These are phyloP conservation scores for Phytopythium montanum DNA, from an alignment of 352 stramenopile genomes.

Conservation along the genomic window DNA sequence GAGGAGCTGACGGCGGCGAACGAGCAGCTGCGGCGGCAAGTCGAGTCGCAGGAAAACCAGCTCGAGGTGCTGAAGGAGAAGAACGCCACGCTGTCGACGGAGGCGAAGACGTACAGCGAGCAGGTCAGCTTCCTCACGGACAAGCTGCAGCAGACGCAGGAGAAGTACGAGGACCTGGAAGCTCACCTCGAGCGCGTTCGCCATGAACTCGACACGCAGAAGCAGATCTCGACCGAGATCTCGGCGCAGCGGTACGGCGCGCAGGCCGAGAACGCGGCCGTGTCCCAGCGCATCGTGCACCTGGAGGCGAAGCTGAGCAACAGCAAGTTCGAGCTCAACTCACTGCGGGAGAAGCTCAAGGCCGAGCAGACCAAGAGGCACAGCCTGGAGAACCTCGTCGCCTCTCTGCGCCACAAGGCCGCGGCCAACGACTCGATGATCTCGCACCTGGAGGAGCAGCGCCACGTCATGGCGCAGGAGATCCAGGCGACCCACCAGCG, in stretches of 20 bases:
- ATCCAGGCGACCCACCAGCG: conserved; percentile 57
- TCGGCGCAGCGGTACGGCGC: conserved; percentile 73
- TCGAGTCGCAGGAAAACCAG: conserved; percentile 54
- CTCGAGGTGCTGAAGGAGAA: conserved; percentile 45
- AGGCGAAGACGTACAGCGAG: conserved; percentile 64
- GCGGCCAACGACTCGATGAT: conserved; percentile 61
- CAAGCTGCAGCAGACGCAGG: conserved; percentile 54
- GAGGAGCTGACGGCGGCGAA: conserved; percentile 65
- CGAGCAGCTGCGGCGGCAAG: conserved; percentile 62
- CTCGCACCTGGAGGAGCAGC: conserved; percentile 63
- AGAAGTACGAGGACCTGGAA: conserved; percentile 49
- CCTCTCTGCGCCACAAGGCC: conserved; percentile 58
- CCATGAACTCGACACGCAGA: conserved; percentile 57
- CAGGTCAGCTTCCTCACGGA: conserved; percentile 80
- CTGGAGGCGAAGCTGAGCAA: conserved; percentile 75
- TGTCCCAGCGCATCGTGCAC: conserved; percentile 74
- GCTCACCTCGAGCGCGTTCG: conserved; percentile 42
- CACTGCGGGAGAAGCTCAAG: conserved; percentile 57
- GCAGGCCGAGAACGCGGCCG: conserved; percentile 66
- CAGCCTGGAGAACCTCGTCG: conserved; percentile 63
- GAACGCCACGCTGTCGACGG: conserved; percentile 46
- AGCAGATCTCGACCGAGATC: conserved; percentile 70
- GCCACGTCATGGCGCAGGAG: conserved; percentile 69
- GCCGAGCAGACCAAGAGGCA: conserved; percentile 46
- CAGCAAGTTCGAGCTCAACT: conserved; percentile 58